These are phyloP conservation scores for Entoloma clypeatum DNA, from an alignment of 1,284 basidiomycete species.

Conservation along the genomic window DNA sequence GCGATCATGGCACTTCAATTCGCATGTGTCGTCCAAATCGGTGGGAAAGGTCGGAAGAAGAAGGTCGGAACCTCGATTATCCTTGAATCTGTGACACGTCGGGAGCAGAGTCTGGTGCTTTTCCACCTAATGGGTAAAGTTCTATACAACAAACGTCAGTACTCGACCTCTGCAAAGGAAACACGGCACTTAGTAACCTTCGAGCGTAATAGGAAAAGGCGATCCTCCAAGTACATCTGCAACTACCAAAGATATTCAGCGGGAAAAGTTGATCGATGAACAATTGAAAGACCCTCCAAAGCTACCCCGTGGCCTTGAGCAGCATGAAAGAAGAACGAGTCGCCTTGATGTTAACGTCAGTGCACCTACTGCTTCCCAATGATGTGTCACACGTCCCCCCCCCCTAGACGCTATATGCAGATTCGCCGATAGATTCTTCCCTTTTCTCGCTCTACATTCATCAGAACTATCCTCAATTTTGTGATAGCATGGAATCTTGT, in stretches of 20 bases:
- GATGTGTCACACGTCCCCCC: constrained; percentile 1
- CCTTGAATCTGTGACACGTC: constrained; percentile 69
- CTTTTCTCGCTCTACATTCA: constrained; percentile 89
- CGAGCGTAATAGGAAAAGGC: constrained; percentile 56
- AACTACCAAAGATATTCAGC: constrained; percentile 52
- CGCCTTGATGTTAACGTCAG: constrained; percentile 80
- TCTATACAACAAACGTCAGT: constrained; percentile 90
- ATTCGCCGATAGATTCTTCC: constrained; percentile 88
- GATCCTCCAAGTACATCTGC: constrained; percentile 55
- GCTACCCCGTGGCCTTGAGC: constrained; percentile 51
- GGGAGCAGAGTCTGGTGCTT: constrained; percentile 83
- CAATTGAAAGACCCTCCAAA: constrained; percentile 46
- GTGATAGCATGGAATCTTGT: constrained; percentile 74
- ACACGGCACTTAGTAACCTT: constrained; percentile 5
- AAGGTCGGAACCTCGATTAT: constrained; percentile 31
- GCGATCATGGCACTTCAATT: constrained; percentile 94
- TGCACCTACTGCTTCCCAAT: constrained; percentile 5
- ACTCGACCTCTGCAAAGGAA: background rate
- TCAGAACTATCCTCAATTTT: constrained; percentile 89
- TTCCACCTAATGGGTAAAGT: constrained; percentile 95
- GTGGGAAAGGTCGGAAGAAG: constrained; percentile 32
- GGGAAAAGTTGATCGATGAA: constrained; percentile 53
- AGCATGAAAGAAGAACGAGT: constrained; percentile 67
- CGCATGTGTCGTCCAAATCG: constrained; percentile 46
- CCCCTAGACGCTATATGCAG: constrained; percentile 67